Percentiles rank a stretch among this genome's conserved stretches.
Conservation (phyloP, 345 rosid genomes). For the Hypericum perforatum region DNA sequence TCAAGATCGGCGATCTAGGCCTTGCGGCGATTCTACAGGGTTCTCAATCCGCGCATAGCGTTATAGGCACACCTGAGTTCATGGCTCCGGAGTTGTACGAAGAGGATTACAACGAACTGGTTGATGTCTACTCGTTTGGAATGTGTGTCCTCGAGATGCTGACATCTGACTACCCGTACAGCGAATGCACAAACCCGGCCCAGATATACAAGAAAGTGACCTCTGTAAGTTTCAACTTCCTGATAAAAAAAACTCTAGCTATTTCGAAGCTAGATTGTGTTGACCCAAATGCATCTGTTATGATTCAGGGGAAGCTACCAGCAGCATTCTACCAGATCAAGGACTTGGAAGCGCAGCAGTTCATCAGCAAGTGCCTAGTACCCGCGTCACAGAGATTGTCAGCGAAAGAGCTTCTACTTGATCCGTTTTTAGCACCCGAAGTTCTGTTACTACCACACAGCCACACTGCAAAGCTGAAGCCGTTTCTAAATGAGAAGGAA, state of each 20-base stretch:
- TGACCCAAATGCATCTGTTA: neutral
- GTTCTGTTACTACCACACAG: conserved; percentile 19
- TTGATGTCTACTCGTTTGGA: conserved; percentile 28
- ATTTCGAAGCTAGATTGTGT: neutral
- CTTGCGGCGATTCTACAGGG: conserved; percentile 22
- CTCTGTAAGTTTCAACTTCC: conserved; percentile 15
- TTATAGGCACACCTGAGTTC: conserved; percentile 27
- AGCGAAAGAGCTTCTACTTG: conserved; percentile 49
- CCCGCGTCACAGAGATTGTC: conserved; percentile 55
- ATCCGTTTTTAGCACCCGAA: conserved; percentile 52
- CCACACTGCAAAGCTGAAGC: conserved; percentile 28
- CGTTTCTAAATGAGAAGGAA: conserved; percentile 45
- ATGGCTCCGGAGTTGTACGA: conserved; percentile 30
- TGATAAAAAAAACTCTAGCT: neutral
- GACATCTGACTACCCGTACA: conserved; percentile 22
- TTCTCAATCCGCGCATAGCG: conserved; percentile 22
- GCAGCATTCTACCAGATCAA: conserved; percentile 49
- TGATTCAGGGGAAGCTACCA: conserved; percentile 64
- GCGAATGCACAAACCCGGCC: conserved; percentile 28
- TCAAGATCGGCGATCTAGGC: conserved; percentile 29
- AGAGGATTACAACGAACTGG: conserved; percentile 26
- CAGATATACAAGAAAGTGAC: conserved; percentile 32
- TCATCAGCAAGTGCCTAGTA: conserved; percentile 54
- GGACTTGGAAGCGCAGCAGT: conserved; percentile 54
- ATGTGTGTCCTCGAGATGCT: conserved; percentile 30